phyloP scores from a whole-genome alignment of 352 stramenopile species.

The Globisporangium acanthophoron region DNA sequence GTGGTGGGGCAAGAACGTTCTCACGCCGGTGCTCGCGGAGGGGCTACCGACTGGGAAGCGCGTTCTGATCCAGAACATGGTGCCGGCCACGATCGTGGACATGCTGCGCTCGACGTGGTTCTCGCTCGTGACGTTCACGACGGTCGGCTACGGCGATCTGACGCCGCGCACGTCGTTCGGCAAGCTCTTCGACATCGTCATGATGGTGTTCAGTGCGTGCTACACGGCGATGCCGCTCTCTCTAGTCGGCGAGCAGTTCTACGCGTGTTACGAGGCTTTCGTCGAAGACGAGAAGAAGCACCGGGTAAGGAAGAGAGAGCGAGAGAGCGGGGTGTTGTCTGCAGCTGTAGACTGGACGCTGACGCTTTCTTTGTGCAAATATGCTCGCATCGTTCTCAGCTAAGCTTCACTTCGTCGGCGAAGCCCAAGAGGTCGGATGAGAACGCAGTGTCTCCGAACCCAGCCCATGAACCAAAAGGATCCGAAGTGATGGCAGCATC shows the following conservation, averaged over 20 bases:
- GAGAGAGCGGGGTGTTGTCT: background rate
- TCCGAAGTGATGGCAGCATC: background rate
- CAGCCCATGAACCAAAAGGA: background rate
- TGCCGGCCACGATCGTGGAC: conserved; percentile 25
- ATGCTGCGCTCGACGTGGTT: conserved; percentile 49
- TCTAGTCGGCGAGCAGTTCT: conserved; percentile 51
- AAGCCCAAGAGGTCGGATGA: background rate
- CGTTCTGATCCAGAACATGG: conserved; percentile 34
- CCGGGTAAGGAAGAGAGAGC: conserved; percentile 7
- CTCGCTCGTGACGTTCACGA: conserved; percentile 43
- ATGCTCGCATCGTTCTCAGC: background rate
- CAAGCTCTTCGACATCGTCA: conserved; percentile 36
- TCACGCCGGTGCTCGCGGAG: conserved; percentile 24
- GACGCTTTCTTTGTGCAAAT: background rate
- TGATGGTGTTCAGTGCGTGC: conserved; percentile 44
- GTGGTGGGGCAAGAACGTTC: conserved; percentile 36
- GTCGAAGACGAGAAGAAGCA: conserved; percentile 26
- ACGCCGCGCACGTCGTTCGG: conserved; percentile 34
- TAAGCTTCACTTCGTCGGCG: conserved; percentile 5
- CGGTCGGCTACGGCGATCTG: conserved; percentile 46
- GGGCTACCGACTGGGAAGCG: conserved; percentile 27
- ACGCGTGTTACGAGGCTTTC: conserved; percentile 49
- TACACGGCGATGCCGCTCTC: conserved; percentile 64
- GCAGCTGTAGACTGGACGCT: background rate
- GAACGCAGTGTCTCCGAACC: background rate